Evolutionary conservation across 805 yeast species (phyloP).

Genomic region (Cyberlindnera bimundalis): DNA sequence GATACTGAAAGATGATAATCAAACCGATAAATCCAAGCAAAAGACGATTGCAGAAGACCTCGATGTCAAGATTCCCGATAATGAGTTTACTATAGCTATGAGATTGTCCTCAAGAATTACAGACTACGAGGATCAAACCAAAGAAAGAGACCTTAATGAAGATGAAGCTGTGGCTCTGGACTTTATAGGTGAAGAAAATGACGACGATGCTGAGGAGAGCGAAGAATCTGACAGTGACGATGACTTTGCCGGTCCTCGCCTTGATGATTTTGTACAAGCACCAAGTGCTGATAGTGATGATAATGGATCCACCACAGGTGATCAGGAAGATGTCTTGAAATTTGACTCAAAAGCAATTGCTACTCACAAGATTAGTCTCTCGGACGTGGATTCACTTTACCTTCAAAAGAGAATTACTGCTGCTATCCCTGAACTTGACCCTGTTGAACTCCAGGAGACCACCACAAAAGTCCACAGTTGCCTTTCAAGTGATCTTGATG

Average conservation of each 20-base stretch:
- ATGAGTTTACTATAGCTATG: slow-evolving; percentile 27
- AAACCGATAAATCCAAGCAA: slow-evolving; percentile 43
- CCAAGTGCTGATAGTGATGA: slow-evolving; percentile 23
- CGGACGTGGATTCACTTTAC: slow-evolving; percentile 48
- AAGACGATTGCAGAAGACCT: slow-evolving; percentile 48
- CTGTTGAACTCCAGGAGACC: slow-evolving; percentile 37
- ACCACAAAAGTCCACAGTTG: slow-evolving; percentile 38
- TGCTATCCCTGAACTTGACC: slow-evolving; percentile 33
- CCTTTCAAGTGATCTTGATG: slow-evolving; percentile 36
- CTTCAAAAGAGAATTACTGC: slow-evolving; percentile 47
- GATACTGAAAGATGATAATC: slow-evolving; percentile 44
- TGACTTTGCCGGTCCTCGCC: slow-evolving; percentile 34
- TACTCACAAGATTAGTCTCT: slow-evolving; percentile 29
- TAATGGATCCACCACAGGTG: slow-evolving; percentile 13
- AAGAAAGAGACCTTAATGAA: slow-evolving; percentile 38
- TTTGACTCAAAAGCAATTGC: slow-evolving; percentile 17
- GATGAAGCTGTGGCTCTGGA: slow-evolving; percentile 32
- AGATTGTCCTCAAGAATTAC: slow-evolving; percentile 44
- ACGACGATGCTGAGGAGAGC: slow-evolving; percentile 28
- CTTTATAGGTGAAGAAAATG: slow-evolving; percentile 30
- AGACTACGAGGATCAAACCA: slow-evolving; percentile 39
- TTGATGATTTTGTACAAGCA: slow-evolving; percentile 26
- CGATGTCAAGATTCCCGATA: slow-evolving; percentile 28
- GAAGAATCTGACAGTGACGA: slow-evolving; percentile 30
- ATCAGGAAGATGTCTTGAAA: slow-evolving; percentile 19